Conservation (phyloP, 2,329 filamentous ascomycete genomes). For the Ceratocystiopsis sp. region DNA sequence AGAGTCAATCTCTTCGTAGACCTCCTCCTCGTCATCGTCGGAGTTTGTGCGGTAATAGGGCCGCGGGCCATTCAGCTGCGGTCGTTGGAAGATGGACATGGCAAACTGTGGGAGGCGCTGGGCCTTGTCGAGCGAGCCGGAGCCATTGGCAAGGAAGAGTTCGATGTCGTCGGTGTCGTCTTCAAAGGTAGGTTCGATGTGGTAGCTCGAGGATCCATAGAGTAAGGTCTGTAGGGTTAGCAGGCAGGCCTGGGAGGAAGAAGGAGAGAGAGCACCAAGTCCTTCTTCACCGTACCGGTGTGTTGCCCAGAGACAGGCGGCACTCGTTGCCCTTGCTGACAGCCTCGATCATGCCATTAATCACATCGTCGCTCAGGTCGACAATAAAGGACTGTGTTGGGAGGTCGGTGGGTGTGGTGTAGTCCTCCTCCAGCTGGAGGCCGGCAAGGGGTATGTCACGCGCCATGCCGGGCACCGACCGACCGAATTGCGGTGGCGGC, state of each 20-base stretch:
- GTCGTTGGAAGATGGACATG: slow-evolving; percentile 31
- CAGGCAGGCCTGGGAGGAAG: background rate
- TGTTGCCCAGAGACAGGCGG: slow-evolving; percentile 38
- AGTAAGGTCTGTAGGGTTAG: slow-evolving; percentile 27
- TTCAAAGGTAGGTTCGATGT: slow-evolving; percentile 24
- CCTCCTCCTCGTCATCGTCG: slow-evolving; percentile 9
- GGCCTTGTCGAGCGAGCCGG: slow-evolving; percentile 27
- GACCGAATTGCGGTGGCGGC: too few species aligned
- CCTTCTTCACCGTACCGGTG: slow-evolving; percentile 36
- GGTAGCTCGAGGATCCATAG: slow-evolving; percentile 33
- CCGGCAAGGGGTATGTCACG: slow-evolving; percentile 40
- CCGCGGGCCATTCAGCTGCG: slow-evolving; percentile 12
- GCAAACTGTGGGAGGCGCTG: slow-evolving; percentile 31
- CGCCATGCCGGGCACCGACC: slow-evolving; percentile 15
- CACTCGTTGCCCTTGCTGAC: slow-evolving; percentile 38
- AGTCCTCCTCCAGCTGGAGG: slow-evolving; percentile 38
- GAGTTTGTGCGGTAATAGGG: slow-evolving; percentile 8
- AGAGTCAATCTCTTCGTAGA: slow-evolving; percentile 8
- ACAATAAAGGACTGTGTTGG: slow-evolving; percentile 41
- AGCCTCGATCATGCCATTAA: slow-evolving; percentile 46
- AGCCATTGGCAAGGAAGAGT: slow-evolving; percentile 36
- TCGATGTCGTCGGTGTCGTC: slow-evolving; percentile 24
- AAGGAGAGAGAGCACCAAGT: slow-evolving; percentile 4
- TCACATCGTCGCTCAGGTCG: slow-evolving; percentile 36
- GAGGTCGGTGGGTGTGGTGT: slow-evolving; percentile 25